These are phyloP conservation scores for Melastoma candidum DNA, from an alignment of 441 rosid genomes.

Conservation along the genomic window DNA sequence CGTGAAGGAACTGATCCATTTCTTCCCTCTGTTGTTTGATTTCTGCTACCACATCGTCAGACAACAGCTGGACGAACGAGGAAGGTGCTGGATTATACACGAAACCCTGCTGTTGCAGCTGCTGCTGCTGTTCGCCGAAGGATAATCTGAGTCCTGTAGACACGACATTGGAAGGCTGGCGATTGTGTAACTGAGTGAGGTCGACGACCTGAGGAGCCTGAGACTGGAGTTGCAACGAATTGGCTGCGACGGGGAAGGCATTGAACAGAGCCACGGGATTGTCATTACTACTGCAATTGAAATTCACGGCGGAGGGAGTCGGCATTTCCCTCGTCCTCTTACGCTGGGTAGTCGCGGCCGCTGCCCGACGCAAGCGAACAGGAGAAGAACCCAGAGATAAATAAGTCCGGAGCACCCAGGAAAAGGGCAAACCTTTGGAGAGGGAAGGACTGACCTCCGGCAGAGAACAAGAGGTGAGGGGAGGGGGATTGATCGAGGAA, in stretches of 20 bases:
- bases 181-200: constrained; percentile 13
- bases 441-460: constrained; percentile 30
- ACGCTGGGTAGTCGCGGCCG: constrained; percentile 25
- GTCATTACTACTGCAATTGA: constrained; percentile 3
- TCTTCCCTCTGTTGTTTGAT: constrained; percentile 63
- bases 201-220: constrained; percentile 51
- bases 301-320: constrained; percentile 1
- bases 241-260: neutral
- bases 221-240: constrained; percentile 35
- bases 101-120: constrained; percentile 22
- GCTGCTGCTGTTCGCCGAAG: constrained; percentile 39
- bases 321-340: constrained; percentile 52
- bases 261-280: too few relatives aligned
- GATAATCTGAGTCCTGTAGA: constrained; percentile 83
- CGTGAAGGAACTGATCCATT: constrained; percentile 62
- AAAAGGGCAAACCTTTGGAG: neutral
- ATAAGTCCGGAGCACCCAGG: too few relatives aligned
- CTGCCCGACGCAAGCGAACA: neutral
- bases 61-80: constrained; percentile 23
- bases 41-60: constrained; percentile 51
- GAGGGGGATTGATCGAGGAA: constrained; percentile 40
- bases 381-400: neutral
- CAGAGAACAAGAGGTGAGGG: constrained; percentile 41
- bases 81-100: constrained; percentile 17
- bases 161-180: constrained; percentile 34